Evolutionary conservation across 2,329 filamentous ascomycete species (phyloP).

Genomic region (Emergomyces africanus): DNA sequence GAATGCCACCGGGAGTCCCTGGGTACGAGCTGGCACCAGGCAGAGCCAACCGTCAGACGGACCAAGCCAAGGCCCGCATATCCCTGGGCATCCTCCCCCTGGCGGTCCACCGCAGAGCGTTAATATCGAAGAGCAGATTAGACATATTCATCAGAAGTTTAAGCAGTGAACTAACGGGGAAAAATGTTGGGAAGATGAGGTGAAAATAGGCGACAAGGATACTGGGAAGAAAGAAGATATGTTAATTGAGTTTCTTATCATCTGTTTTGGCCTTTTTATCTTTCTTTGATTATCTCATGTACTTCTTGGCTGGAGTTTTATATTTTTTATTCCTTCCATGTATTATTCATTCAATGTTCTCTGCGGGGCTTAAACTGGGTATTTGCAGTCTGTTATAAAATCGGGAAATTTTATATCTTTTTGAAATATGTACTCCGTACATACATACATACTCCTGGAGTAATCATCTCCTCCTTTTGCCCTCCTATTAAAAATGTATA

Average conservation of each 20-base stretch:
- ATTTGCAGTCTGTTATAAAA: neutral
- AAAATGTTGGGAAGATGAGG: neutral
- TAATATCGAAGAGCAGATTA: conserved; percentile 79
- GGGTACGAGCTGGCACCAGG: neutral
- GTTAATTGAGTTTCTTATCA: neutral
- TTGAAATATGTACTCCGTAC: too few species aligned
- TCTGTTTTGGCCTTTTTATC: neutral
- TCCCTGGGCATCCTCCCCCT: conserved; percentile 2
- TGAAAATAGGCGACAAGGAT: neutral
- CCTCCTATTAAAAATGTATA: too few species aligned
- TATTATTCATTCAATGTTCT: neutral
- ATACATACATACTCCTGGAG: too few species aligned
- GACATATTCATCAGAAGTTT: conserved; percentile 50
- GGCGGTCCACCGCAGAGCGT: conserved; percentile 29
- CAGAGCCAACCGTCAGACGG: conserved; percentile 36
- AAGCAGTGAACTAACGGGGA: conserved; percentile 16
- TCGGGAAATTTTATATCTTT: neutral
- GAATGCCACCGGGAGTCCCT: conserved; percentile 37
- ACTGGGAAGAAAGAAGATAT: neutral
- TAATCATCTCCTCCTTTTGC: too few species aligned
- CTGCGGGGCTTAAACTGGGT: neutral
- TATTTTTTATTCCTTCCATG: neutral
- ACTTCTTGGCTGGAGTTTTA: neutral
- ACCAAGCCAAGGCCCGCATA: conserved; percentile 15
- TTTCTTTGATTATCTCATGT: neutral